These are phyloP conservation scores for Polyplosphaeria fusca DNA, from an alignment of 495 filamentous ascomycete species.

Conservation along the genomic window DNA sequence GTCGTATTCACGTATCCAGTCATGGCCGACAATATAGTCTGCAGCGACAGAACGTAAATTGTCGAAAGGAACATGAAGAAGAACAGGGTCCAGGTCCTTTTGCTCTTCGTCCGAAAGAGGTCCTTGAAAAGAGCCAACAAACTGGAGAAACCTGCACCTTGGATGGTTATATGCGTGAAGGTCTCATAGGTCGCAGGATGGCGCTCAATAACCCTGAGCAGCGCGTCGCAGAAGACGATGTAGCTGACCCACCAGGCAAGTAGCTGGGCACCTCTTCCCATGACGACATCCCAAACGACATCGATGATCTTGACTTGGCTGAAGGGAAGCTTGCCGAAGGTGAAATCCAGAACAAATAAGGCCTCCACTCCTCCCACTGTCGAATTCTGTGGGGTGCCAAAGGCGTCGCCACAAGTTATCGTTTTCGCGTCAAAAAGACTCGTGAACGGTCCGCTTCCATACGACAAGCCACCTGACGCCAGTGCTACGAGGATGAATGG, in stretches of 20 bases:
- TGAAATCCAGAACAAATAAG: constrained; percentile 1
- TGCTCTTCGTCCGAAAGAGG: constrained; percentile 4
- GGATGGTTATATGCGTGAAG: constrained; percentile 4
- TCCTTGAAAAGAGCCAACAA: constrained; percentile 10
- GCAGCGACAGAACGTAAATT: constrained; percentile 5
- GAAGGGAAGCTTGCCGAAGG: constrained; percentile 11
- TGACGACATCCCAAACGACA: constrained; percentile 13
- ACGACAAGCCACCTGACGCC: neutral
- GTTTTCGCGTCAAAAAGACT: neutral
- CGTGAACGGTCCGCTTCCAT: neutral
- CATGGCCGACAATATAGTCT: constrained; percentile 13
- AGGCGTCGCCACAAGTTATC: neutral
- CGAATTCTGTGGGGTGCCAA: neutral
- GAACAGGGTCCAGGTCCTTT: constrained; percentile 13
- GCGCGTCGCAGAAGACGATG: constrained; percentile 12
- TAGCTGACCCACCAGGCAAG: constrained; percentile 12
- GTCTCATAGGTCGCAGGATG: constrained; percentile 21
- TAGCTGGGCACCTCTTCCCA: constrained; percentile 15
- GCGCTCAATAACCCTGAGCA: constrained; percentile 17
- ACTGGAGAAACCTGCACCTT: constrained; percentile 1
- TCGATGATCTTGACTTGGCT: constrained; percentile 17
- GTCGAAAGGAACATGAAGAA: constrained; percentile 16
- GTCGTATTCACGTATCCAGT: constrained; percentile 19
- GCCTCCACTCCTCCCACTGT: constrained; percentile 1
- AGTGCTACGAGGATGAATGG: neutral